Evolutionary conservation across 805 yeast genomes (phyloP).

Genomic region (Yarrowia phangngaensis): DNA sequence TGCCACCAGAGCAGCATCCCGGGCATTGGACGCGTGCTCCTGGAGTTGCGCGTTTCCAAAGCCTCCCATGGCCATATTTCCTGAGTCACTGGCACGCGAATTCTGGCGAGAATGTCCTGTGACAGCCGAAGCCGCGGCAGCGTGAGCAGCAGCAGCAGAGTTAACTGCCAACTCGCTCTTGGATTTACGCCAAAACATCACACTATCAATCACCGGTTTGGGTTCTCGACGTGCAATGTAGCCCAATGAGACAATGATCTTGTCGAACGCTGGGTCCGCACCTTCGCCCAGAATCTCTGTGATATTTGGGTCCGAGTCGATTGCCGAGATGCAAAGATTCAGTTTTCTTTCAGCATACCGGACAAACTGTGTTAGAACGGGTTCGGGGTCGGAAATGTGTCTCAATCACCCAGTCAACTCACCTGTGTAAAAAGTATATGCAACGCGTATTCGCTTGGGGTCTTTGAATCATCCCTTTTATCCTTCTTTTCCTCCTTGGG

Average conservation of each 20-base stretch:
- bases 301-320: conserved; percentile 72
- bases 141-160: conserved; percentile 53
- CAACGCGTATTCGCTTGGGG: conserved; percentile 72
- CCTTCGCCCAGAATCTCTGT: conserved; percentile 79
- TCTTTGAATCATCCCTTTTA: conserved; percentile 31
- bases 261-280: conserved; percentile 79
- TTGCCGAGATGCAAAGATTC: conserved; percentile 62
- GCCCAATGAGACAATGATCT: conserved; percentile 80
- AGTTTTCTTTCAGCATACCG: conserved; percentile 88
- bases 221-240: conserved; percentile 87
- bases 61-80: background rate
- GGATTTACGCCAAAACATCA: conserved; percentile 96
- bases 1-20: conserved; percentile 68
- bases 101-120: conserved; percentile 9
- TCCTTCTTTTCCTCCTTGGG: conserved; percentile 8
- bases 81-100: conserved; percentile 19
- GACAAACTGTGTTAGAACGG: conserved; percentile 58
- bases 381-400: background rate
- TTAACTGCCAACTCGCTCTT: conserved; percentile 80
- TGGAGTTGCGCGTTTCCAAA: conserved; percentile 23
- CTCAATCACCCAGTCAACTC: conserved; percentile 19
- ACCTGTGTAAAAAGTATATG: conserved; percentile 88
- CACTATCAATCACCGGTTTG: conserved; percentile 93
- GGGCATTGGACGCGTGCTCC: conserved; percentile 10
- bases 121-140: conserved; percentile 36